phyloP scores from a whole-genome alignment of 1,139 yeast species.

The Blastobotrys illinoisensis region DNA sequence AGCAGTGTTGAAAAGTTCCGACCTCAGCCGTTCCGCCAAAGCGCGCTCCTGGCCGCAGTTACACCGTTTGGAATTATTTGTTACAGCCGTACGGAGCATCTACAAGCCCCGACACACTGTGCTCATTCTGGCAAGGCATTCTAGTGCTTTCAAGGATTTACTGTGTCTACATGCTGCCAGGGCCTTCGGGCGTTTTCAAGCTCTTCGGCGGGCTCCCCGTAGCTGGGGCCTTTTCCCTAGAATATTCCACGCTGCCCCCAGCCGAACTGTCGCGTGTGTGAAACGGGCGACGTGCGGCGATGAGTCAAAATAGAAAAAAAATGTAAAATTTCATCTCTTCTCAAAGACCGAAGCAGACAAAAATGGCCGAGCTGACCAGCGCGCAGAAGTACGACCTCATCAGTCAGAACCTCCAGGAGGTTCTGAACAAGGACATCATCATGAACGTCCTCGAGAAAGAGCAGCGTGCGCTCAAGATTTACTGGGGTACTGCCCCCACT shows the following conservation, averaged over 20 bases:
- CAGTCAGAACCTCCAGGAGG: conserved; percentile 86
- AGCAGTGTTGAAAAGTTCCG: background rate
- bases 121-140: no score
- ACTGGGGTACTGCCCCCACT: conserved; percentile 98
- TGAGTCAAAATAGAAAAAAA: no score
- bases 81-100: background rate
- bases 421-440: conserved; percentile 81
- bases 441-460: conserved; percentile 75
- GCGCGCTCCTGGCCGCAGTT: no score
- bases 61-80: no score
- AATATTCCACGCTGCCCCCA: no score
- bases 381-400: conserved; percentile 70
- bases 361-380: conserved; percentile 33
- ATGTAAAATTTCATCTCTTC: background rate
- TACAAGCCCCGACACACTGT: no score
- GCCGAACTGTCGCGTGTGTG: no score
- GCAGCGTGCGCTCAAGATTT: conserved; percentile 74
- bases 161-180: background rate
- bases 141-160: no score
- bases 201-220: background rate
- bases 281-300: background rate
- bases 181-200: background rate
- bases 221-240: no score
- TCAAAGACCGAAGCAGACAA: background rate
- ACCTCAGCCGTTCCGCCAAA: background rate